These are phyloP conservation scores for Paracamarosporium sp. DNA, from an alignment of 2,329 filamentous ascomycete genomes.

Conservation along the genomic window DNA sequence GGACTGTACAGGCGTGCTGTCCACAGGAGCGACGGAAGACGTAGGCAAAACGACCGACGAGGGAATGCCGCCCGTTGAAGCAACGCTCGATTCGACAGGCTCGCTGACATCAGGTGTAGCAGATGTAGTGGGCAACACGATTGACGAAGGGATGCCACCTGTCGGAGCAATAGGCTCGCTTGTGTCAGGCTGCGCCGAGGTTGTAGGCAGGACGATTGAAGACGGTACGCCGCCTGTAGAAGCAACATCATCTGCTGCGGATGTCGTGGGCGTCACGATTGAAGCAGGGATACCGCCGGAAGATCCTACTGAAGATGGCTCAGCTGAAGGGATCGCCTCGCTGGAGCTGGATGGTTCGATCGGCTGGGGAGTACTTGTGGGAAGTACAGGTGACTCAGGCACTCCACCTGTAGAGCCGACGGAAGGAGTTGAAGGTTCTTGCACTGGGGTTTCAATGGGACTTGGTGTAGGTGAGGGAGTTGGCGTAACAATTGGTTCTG, in stretches of 20 bases:
- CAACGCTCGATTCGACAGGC: background rate
- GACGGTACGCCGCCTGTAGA: conserved; percentile 1
- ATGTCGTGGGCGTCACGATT: conserved; percentile 6
- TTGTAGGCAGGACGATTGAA: background rate
- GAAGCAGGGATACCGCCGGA: conserved; percentile 1
- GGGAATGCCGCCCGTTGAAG: conserved; percentile 2
- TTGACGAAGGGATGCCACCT: conserved; percentile 1
- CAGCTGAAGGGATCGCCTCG: background rate
- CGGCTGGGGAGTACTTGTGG: background rate
- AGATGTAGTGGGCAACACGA: conserved; percentile 3
- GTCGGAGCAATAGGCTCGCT: background rate
- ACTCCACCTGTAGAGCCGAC: background rate
- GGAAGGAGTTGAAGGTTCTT: conserved; percentile 3
- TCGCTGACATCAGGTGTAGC: background rate
- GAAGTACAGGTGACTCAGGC: background rate
- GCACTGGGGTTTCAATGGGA: background rate
- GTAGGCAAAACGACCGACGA: conserved; percentile 5
- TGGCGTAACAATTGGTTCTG: conserved; percentile 2
- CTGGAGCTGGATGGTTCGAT: background rate
- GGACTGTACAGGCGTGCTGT: background rate
- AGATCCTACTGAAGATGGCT: background rate
- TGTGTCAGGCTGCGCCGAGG: background rate
- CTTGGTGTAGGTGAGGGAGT: background rate
- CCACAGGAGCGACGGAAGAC: background rate
- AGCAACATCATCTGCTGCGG: background rate